Base-by-base conservation (phyloP, 345 rosid genomes). In the Sonneratia caseolaris region DNA sequence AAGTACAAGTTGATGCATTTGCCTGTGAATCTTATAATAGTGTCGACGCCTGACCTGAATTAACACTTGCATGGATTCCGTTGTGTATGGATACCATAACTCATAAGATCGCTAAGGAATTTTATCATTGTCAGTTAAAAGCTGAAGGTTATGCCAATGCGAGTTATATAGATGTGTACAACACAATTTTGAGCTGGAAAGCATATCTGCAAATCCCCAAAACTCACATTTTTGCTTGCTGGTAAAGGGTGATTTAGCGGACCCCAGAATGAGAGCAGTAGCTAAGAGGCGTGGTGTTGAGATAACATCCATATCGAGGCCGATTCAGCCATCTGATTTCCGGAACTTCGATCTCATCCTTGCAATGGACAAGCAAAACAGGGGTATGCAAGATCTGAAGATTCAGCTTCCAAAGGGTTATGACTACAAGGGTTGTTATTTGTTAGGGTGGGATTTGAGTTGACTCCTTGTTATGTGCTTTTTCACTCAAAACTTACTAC, bases 251-350 rank as follows among this genome's bases (percentile, higher is more conserved):
- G 85, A 91, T 80, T 79, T 81, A 77, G 86, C 98, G 0, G 98
- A 91, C 79, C 85, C 96, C 69, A 90, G 99, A 83, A 95, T 95
- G 97, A 88, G 89, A 67, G 86, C 87, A 35, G 92, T 96, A 37
- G 84, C 97, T 0, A 90, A 90, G 76, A 86, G 82, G 76, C 93
- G 97, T 21, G 91, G 91, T 61, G 80, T 95, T 76, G 96, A 88
- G 81, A 89, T 95, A 77, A 91, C 97, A 66, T 95, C 99, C 36
- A 72, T 84, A 67, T 95, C 99, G 1, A 95, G 99, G 87, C 99
- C 96, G 18, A 90, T 91, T 5, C 77, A 84, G 71, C 77, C 97
- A 0, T 86, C 97, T 78, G 99, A 94, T 84, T 94, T 94, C 73
- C 79, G 64, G 16, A 91, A 90, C 37, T 94, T 94, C 59, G 96